Conservation (phyloP, 2,329 filamentous ascomycete genomes). For the Colletotrichum musae region DNA sequence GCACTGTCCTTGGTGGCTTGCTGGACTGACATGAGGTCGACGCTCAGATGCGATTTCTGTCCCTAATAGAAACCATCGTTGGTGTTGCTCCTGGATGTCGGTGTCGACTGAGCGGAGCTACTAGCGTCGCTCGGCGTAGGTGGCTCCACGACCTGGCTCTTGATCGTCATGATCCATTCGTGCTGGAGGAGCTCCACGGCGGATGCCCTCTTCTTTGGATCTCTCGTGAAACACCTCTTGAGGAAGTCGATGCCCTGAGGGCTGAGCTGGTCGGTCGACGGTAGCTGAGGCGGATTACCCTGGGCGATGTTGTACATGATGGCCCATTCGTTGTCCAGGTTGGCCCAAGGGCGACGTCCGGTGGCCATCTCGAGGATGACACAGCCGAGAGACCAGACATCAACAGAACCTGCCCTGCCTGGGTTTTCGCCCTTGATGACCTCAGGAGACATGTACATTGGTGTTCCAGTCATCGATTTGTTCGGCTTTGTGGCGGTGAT, state of each 20-base stretch:
- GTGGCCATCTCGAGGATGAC: conserved; percentile 99
- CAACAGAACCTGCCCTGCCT: conserved; percentile 87
- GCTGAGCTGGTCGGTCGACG: conserved; percentile 86
- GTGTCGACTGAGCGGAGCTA: conserved; percentile 55
- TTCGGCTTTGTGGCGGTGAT: conserved; percentile 76
- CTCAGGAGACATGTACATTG: conserved; percentile 99
- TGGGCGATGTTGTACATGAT: conserved; percentile 99
- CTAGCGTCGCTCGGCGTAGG: conserved; percentile 72
- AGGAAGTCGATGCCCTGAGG: conserved; percentile 90
- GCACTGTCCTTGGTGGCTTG: conserved; percentile 1
- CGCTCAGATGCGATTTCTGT: conserved; percentile 15
- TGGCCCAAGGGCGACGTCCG: conserved; percentile 92
- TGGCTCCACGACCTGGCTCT: conserved; percentile 75
- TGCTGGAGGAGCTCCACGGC: conserved; percentile 94
- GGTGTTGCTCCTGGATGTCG: conserved; percentile 37
- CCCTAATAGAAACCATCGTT: conserved; percentile 42
- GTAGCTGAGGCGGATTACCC: conserved; percentile 91
- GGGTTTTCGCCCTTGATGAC: conserved; percentile 92
- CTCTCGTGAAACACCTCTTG: conserved; percentile 86
- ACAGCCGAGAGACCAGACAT: conserved; percentile 97
- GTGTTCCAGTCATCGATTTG: conserved; percentile 96
- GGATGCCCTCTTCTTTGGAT: conserved; percentile 83
- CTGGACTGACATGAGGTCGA: conserved; percentile 2
- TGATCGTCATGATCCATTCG: conserved; percentile 85
- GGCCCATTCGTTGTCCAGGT: conserved; percentile 98